Base-by-base conservation (phyloP, 208 protist species). In the Trypanosoma mega region DNA sequence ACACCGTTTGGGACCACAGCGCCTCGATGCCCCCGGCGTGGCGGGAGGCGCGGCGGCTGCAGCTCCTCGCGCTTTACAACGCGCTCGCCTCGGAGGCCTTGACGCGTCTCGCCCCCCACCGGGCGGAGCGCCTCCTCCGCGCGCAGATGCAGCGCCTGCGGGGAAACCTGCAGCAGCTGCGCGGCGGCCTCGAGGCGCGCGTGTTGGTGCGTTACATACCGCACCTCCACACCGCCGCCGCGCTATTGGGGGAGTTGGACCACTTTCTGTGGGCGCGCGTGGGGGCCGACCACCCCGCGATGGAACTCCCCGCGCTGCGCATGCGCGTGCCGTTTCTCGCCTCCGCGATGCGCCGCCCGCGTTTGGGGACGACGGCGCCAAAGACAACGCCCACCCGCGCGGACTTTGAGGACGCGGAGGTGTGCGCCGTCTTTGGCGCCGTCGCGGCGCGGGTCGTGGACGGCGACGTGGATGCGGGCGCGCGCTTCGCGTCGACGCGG, bases 211-310 rank as follows among this genome's bases (percentile, higher is more conserved):
- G 49, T 77, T 7, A 78, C 90, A 7, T 94, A 90, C 67, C 66
- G 77, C 16, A 76, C 74, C 45, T 94, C 90, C 72, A 54, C 90
- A 27, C 69, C 80, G 37, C 46, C 70, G 4, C 80, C 29, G 52
- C 72, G 46, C 72, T 92, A 0, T 55, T 94, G 6, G 69, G 78
- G 21, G 84, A 89, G 64, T 62, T 90, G 33, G 77, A 94, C 56
- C 71, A 92, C 71, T 94, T 92, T 56, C 53, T 94, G 47, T 94
- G 88, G 88, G 84, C 89, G 65, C 89, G 84, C 61, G 88, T 92
- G 27, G 30, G 48, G 48, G 61, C 69, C 49, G 82, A 90, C 46
- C 85, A 92, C 72, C 80, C 84, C 20, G 76, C 80, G 2, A 75
- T 87, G 68, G 84, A 90, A 2, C 58, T 92, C 31, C 74, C 82